Base-by-base conservation (phyloP, 805 yeast genomes). In the Ogataea kodamae region DNA sequence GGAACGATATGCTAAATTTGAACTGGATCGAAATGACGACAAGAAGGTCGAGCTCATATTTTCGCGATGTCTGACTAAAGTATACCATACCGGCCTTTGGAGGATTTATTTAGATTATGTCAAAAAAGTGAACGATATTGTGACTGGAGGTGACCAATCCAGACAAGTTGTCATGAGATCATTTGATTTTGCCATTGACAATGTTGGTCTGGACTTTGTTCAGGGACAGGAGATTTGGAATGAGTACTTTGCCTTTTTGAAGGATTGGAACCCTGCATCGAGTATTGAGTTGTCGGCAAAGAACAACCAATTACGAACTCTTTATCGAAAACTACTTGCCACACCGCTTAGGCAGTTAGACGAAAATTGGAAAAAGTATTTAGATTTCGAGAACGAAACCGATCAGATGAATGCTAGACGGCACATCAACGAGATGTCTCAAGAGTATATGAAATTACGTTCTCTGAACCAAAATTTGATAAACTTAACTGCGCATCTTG, bases 201-300 rank as follows among this genome's bases (percentile, higher is more conserved):
- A 78, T 40, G 85, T 89, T 31, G 96, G 96, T 0, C 60, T 76
- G 19, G 97, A 92, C 55, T 72, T 81, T 5, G 25, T 57, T 9
- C 67, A 72, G 21, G 73, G 89, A 12, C 80, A 82, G 19, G 65
- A 66, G 2, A 61, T 92, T 25, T 90, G 96, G 96, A 67, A 70
- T 29, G 92, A 84, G 47, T 92, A 86, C 54, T 54, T 92, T n/a
- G 78, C 72, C 7, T 88, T 87, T 50, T 68, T 88, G 42, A 79
- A 77, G 44, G 65, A 73, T 20, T 84, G 92, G 90, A 77, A 76
- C 30, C 89, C 95, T 3, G 69, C 76, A 11, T 76, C 79, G 21
- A 75, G 80, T 26, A 86, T 90, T 82, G 97, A 90, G 53, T 81
- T 76, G 43, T 88, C 83, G 53, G 89, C 83, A 48, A 81, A 84